Base-by-base conservation (phyloP, 768 basidiomycete species). In the Collybiopsis luxurians region DNA sequence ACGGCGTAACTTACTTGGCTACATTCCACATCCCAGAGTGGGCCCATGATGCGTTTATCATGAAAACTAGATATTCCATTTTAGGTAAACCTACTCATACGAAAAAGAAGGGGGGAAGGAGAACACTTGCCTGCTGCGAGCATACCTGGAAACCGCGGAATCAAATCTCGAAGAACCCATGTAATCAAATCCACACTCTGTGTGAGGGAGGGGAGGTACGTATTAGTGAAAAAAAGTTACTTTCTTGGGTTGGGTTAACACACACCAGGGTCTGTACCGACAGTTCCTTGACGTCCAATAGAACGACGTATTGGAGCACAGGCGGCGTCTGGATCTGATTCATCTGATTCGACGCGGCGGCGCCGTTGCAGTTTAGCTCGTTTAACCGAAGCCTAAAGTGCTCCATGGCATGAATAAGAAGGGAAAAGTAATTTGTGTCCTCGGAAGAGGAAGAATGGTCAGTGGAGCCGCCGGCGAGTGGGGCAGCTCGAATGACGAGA, bases 131-230 rank as follows among this genome's bases (percentile, higher is more conserved):
- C 86, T 67, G 85, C 87, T 34, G 83, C 87, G 28, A 91, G 71
- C 83, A 91, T 82, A 53, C 89, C 89, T 51, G 90, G 87, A 72
- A 83, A 90, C 51, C 80, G 79, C 36, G 88, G 87, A 42, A 86
- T 75, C 28, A 87, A 75, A 61, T 91, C 87, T 58, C 79, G 79
- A 57, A 85, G 64, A 46, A 80, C 78, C 85, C 86, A 91, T 19
- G 79, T 74, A 43, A 87, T 73, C 6, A 88, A 69, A 60, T 89
- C 85, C 38, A 85, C 64, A 63, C 79, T 80, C 84, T 90, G 40
- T 11, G 54, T 39, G 31, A 24, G 11, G 28, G 36, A 21, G n/a
- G 21, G 36, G 17, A 61, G 49, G 6, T 34, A n/a, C 31, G 47
- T 31, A 40, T 58, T 48, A 55, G 12, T 24, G 17, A 23, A 45